A percentile compares a stretch with the other conserved stretches of the same genome.
phyloP scores from a whole-genome alignment of 495 filamentous ascomycete genomes.

The Pyronema omphalodes region DNA sequence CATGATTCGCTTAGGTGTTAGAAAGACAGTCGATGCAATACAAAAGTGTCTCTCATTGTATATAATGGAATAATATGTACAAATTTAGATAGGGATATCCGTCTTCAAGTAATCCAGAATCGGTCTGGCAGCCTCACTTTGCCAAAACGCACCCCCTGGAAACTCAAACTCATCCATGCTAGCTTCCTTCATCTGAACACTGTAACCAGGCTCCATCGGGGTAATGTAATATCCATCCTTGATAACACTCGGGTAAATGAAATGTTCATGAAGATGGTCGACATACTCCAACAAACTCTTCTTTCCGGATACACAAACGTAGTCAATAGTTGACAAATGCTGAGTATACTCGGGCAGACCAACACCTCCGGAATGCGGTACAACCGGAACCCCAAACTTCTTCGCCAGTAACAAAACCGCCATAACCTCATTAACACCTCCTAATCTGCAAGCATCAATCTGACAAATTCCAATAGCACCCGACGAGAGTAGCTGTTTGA shows the following conservation, averaged over 20 bases:
- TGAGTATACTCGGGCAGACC: constrained; percentile 89
- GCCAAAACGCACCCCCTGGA: constrained; percentile 70
- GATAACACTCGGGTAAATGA: constrained; percentile 60
- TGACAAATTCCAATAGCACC: constrained; percentile 77
- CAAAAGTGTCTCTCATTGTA: no score
- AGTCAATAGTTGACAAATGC: constrained; percentile 85
- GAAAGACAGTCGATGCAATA: no score
- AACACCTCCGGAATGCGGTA: constrained; percentile 79
- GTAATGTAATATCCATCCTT: constrained; percentile 78
- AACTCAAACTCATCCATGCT: constrained; percentile 66
- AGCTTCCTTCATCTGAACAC: constrained; percentile 78
- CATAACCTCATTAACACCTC: constrained; percentile 82
- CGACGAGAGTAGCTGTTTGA: constrained; percentile 72
- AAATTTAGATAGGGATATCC: background rate
- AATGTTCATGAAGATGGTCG: constrained; percentile 87
- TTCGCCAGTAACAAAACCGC: constrained; percentile 80
- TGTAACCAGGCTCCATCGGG: constrained; percentile 65
- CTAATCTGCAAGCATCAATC: constrained; percentile 79
- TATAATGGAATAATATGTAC: no score
- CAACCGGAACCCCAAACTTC: constrained; percentile 66
- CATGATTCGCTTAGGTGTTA: no score
- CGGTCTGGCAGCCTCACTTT: constrained; percentile 43
- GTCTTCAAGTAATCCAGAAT: constrained; percentile 38
- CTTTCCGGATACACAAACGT: constrained; percentile 72
- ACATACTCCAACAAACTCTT: constrained; percentile 75